Conservation (phyloP, 2,329 filamentous ascomycete species). For the Trichoderma sp. region DNA sequence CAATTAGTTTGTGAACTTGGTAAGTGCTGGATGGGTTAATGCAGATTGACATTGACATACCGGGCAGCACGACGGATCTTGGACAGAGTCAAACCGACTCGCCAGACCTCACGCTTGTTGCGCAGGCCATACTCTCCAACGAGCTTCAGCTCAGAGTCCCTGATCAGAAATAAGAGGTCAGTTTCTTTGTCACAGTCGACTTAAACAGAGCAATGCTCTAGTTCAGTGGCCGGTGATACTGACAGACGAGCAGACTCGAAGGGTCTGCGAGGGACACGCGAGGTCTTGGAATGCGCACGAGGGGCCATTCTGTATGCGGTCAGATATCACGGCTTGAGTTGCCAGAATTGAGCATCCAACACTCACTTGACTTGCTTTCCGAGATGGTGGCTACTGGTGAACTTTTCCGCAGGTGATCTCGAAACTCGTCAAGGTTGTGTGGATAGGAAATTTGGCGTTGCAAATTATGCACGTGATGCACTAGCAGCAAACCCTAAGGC, state of each 20-base stretch:
- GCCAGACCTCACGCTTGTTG: slow-evolving; percentile 99
- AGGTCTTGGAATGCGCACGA: slow-evolving; percentile 94
- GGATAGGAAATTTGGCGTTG: slow-evolving; percentile 37
- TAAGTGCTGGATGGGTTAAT: too few species aligned
- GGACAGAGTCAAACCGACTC: slow-evolving; percentile 98
- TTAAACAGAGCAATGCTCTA: slow-evolving; percentile 95
- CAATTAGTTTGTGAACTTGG: neutral
- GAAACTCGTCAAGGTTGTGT: slow-evolving; percentile 39
- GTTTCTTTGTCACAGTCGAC: slow-evolving; percentile 78
- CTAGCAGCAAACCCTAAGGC: slow-evolving; percentile 40
- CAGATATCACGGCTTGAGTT: slow-evolving; percentile 31
- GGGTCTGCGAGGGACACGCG: slow-evolving; percentile 96
- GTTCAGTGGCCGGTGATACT: slow-evolving; percentile 97
- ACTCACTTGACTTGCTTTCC: slow-evolving; percentile 47
- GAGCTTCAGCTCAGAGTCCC: slow-evolving; percentile 99
- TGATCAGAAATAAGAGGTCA: slow-evolving; percentile 62
- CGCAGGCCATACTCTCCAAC: slow-evolving; percentile 99
- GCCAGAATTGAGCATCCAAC: slow-evolving; percentile 16
- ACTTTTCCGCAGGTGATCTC: slow-evolving; percentile 34
- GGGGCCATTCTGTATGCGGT: slow-evolving; percentile 44
- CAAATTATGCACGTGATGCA: slow-evolving; percentile 34
- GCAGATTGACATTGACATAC: slow-evolving; percentile 53
- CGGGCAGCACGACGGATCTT: slow-evolving; percentile 99
- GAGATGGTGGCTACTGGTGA: slow-evolving; percentile 40
- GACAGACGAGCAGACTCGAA: slow-evolving; percentile 99